Evolutionary conservation across 129 eudicot species (phyloP), one percentile per base, ranked within the genome.

Genomic region (Dittrichia graveolens): DNA sequence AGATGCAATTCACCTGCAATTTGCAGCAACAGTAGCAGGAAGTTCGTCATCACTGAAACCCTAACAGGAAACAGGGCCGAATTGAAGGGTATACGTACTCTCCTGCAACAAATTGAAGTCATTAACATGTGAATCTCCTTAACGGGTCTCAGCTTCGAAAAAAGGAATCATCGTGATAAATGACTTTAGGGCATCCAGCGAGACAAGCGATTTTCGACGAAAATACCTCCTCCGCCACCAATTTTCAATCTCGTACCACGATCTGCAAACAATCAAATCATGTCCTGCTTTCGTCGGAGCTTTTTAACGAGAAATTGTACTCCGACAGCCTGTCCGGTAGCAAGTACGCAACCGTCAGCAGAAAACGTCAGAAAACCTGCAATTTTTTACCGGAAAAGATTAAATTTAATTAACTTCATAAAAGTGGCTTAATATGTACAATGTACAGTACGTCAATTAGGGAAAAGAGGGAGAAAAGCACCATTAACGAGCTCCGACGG

Each of bases 171-270:
- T 24, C 31, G 31, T 24, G 31, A 24, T 24, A 24, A 24, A 24
- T 24, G 31, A 24, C 31, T 65, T 49, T 59, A 37, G 87, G 87
- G 50, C 79, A 78, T 62, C 76, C 11, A 19, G 18, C 19, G 31
- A 8, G 3, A 45, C 84, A 86, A 86, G 69, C 95, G 83, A 83
- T 90, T 85, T 4, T 88, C 83, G 40, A 91, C 61, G 52, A 88
- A 86, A 3, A 85, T 41, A 0, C 45, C 84, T 70, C 67, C 78
- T 82, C 63, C 89, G 72, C 41, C 91, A 78, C 85, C 87, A 84
- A 71, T 86, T 44, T 43, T 87, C 85, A 47, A 79, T 75, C 76
- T 85, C 95, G 76, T 83, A 91, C 95, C 89, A 84, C 34, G 83
- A 75, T 66, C 84, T 88, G 85, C 87, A 80, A 43, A 72, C 85